Base-by-base conservation (phyloP, 257 asterid species). In the Agastache rugosa region DNA sequence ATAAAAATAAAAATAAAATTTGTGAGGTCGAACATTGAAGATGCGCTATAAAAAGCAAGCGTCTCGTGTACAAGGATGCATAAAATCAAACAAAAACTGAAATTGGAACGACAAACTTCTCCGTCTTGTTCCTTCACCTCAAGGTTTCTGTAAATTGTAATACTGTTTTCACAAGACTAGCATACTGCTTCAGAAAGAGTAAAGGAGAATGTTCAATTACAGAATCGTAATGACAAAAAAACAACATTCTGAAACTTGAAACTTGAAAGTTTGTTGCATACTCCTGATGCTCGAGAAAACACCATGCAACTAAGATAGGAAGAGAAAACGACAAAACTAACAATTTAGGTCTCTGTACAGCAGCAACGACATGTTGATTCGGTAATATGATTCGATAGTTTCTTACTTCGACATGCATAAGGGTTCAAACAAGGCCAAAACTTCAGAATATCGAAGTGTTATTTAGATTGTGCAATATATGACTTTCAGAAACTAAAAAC, bases 1-100 rank as follows among this genome's bases (percentile, higher is more conserved):
- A 5, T 27, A 66, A 12, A 55, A 55, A 25, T 0, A 5, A 14
- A 6, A 12, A 12, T 2, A 16, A 54, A n/a, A n/a, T 19, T 22
- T 14, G 19, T 72, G 17, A 56, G 80, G 27, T 41, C 51, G 12
- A 47, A 62, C 5, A 37, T 47, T 16, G 22, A 35, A 29, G 20
- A 67, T 54, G 25, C 9, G 15, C 1, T 15, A 54, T 19, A 54
- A 11, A 65, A 34, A 51, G 48, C 12, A 48, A 11, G 50, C 16
- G 1, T 5, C 14, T 39, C 6, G 27, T 11, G 7, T 10, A 27
- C 19, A 63, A 64, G 25, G 29, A 53, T 31, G 69, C 35, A 23
- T 3, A 48, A 77, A 54, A 72, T 55, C 34, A 65, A 29, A 63
- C 12, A 39, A 39, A 10, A 27, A 77, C 55, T 39, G 23, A 61